Percentiles rank a stretch among this genome's conserved stretches.
Evolutionary conservation across 805 yeast genomes (phyloP).

Genomic region (Schizosaccharomyces osmophilus): DNA sequence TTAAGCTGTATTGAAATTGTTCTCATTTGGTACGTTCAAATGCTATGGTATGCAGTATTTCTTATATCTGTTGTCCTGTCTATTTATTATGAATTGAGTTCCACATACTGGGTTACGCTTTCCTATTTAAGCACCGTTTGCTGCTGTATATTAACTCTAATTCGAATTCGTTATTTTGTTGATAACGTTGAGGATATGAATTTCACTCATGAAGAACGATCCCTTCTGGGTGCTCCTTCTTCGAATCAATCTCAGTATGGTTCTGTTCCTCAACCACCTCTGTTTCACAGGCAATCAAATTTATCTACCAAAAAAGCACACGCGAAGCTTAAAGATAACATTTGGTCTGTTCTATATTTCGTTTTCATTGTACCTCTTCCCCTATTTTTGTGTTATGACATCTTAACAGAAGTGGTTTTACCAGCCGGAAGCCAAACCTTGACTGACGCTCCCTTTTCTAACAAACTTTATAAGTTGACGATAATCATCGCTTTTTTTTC

Average conservation of each 20-base stretch:
- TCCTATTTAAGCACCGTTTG: neutral
- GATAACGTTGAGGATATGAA: neutral
- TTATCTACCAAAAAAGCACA: neutral
- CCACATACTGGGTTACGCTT: neutral
- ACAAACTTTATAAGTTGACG: neutral
- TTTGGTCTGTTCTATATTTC: neutral
- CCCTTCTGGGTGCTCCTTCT: neutral
- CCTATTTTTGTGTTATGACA: neutral
- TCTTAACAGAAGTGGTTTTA: neutral
- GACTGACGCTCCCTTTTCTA: neutral
- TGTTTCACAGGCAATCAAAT: neutral
- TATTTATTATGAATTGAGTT: neutral
- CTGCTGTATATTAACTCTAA: neutral
- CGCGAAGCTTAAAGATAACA: neutral
- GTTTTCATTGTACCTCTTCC: neutral
- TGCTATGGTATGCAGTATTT: neutral
- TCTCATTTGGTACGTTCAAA: neutral
- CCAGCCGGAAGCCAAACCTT: neutral
- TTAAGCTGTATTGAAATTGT: neutral
- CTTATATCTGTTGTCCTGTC: neutral
- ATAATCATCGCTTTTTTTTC: neutral
- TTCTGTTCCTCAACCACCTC: neutral
- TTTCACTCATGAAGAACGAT: neutral
- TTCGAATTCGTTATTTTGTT: neutral
- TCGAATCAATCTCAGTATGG: neutral